A percentile compares a stretch with the other conserved stretches of the same genome.
Evolutionary conservation across 2,329 filamentous ascomycete species (phyloP).

Genomic region (Pezizomycotina sp.): DNA sequence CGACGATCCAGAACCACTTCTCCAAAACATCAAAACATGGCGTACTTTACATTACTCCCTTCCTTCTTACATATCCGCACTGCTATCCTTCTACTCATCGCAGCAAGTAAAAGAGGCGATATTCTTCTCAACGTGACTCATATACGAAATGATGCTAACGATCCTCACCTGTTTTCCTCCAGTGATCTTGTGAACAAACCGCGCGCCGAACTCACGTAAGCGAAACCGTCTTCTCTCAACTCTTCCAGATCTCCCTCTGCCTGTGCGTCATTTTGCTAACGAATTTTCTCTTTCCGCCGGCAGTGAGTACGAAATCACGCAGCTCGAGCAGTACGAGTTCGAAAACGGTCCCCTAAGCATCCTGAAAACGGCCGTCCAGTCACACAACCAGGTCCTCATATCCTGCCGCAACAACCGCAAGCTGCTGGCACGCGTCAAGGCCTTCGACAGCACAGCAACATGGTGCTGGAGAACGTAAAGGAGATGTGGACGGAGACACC

Average conservation of each 20-base stretch:
- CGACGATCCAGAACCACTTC: neutral
- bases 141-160: constrained; percentile 4
- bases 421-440: constrained; percentile 89
- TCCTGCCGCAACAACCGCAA: constrained; percentile 98
- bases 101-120: too few relatives aligned
- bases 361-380: constrained; percentile 88
- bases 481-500: constrained; percentile 99
- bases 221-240: constrained; percentile 24
- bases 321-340: constrained; percentile 57
- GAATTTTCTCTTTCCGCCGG: constrained; percentile 18
- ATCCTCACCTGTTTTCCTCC: constrained; percentile 13
- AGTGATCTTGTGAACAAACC: constrained; percentile 83
- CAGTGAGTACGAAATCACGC: constrained; percentile 80
- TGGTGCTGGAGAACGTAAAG: constrained; percentile 93
- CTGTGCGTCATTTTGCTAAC: constrained; percentile 16
- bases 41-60: constrained; percentile 10
- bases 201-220: constrained; percentile 79
- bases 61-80: too few relatives aligned
- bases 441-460: constrained; percentile 99
- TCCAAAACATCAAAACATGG: constrained; percentile 8
- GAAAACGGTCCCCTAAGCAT: constrained; percentile 73
- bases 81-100: too few relatives aligned
- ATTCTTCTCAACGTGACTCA: neutral
- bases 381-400: constrained; percentile 89
- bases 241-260: constrained; percentile 3